Evolutionary conservation across 2,329 filamentous ascomycete species (phyloP).

Genomic region (Sphaerulina musiva): DNA sequence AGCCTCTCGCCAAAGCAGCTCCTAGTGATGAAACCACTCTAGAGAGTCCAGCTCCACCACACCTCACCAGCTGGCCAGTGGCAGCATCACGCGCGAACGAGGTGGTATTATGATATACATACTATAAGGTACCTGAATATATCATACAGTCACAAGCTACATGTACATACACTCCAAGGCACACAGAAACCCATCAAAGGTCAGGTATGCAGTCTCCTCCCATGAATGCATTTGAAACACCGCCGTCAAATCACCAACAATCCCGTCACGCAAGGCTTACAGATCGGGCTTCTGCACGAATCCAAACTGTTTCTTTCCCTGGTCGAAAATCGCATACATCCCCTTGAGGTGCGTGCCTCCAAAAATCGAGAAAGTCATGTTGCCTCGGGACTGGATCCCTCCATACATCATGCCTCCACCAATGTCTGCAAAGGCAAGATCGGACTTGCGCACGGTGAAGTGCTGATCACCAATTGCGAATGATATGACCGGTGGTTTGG

Average conservation of each 20-base stretch:
- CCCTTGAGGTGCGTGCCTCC: constrained; percentile 60
- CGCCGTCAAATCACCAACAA: background rate
- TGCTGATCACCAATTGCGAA: constrained; percentile 58
- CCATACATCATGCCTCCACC: constrained; percentile 55
- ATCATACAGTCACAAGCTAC: too few relatives aligned
- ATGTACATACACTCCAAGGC: too few relatives aligned
- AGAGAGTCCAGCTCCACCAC: too few relatives aligned
- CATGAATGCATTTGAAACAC: too few relatives aligned
- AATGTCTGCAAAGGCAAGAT: constrained; percentile 53
- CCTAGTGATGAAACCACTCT: too few relatives aligned
- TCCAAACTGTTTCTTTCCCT: constrained; percentile 53
- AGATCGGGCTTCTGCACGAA: constrained; percentile 42
- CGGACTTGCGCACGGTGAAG: constrained; percentile 57
- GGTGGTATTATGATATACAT: too few relatives aligned
- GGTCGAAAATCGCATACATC: constrained; percentile 61
- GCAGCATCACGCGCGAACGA: too few relatives aligned
- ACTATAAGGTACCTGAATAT: too few relatives aligned
- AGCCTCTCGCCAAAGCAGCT: too few relatives aligned
- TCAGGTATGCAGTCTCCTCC: too few relatives aligned
- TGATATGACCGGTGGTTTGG: constrained; percentile 54
- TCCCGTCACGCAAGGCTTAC: background rate
- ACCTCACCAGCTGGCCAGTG: too few relatives aligned
- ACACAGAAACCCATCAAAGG: too few relatives aligned
- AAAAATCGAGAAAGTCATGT: constrained; percentile 55
- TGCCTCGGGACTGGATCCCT: constrained; percentile 58